Evolutionary conservation across 2,329 filamentous ascomycete species (phyloP).

Genomic region (Aulographum hederae): DNA sequence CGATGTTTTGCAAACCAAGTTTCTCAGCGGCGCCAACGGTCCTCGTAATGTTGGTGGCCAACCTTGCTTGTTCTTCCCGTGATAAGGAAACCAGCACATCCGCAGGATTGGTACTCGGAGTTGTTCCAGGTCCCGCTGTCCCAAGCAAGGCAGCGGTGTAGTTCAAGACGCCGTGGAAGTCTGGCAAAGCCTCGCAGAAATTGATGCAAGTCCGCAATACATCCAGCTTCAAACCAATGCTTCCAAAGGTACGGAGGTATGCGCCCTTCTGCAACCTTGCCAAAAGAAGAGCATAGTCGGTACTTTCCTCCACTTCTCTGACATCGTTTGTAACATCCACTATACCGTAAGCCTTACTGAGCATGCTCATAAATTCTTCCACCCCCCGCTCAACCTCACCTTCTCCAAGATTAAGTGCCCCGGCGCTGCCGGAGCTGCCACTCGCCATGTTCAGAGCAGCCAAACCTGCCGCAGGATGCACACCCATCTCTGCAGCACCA

Average conservation of each 20-base stretch:
- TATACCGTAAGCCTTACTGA: slow-evolving; percentile 8
- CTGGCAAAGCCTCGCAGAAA: slow-evolving; percentile 82
- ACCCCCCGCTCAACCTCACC: slow-evolving; percentile 21
- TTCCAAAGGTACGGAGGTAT: slow-evolving; percentile 51
- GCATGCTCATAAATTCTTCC: slow-evolving; percentile 22
- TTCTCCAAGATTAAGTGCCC: slow-evolving; percentile 41
- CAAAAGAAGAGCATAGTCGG: background rate
- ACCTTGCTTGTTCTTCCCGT: slow-evolving; percentile 65
- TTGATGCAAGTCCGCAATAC: slow-evolving; percentile 80
- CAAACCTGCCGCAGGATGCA: slow-evolving; percentile 81
- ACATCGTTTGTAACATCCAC: slow-evolving; percentile 12
- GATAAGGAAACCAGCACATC: slow-evolving; percentile 53
- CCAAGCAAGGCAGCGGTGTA: slow-evolving; percentile 74
- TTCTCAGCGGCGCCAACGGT: slow-evolving; percentile 62
- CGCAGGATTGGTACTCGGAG: slow-evolving; percentile 47
- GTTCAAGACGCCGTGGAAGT: slow-evolving; percentile 75
- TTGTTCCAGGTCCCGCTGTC: slow-evolving; percentile 63
- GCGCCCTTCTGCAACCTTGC: too few species aligned
- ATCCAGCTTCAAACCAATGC: slow-evolving; percentile 64
- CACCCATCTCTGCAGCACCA: slow-evolving; percentile 87
- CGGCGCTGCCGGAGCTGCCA: slow-evolving; percentile 50
- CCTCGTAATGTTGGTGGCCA: slow-evolving; percentile 73
- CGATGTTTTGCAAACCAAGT: slow-evolving; percentile 49
- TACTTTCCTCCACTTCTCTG: background rate
- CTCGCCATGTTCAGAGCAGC: slow-evolving; percentile 31